A percentile compares a stretch with the other conserved stretches of the same genome.
Evolutionary conservation across 2,329 filamentous ascomycete genomes (phyloP).

Genomic region (Fusarium aywerte): DNA sequence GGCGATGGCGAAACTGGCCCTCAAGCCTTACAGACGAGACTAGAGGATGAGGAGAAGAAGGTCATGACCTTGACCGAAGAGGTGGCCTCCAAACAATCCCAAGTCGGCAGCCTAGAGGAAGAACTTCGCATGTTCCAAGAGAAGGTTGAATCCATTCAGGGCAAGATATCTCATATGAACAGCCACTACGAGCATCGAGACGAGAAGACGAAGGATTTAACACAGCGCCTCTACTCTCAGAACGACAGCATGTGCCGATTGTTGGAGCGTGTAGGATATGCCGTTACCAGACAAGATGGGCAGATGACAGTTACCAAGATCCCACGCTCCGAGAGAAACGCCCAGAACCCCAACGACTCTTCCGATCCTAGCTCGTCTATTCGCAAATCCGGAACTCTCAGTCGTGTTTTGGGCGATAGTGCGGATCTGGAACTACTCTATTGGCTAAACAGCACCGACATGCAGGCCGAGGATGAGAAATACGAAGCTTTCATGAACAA

Average conservation of each 20-base stretch:
- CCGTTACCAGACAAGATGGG: conserved; percentile 77
- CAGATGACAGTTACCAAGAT: conserved; percentile 80
- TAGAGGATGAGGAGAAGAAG: conserved; percentile 80
- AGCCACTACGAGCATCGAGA: conserved; percentile 76
- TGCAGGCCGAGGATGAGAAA: conserved; percentile 74
- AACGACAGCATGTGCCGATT: conserved; percentile 86
- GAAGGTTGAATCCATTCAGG: conserved; percentile 67
- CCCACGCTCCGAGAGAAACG: conserved; percentile 66
- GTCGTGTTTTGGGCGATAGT: conserved; percentile 67
- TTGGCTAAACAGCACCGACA: conserved; percentile 80
- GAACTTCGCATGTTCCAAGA: conserved; percentile 76
- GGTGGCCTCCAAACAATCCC: conserved; percentile 79
- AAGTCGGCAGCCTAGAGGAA: conserved; percentile 78
- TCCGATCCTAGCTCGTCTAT: conserved; percentile 65
- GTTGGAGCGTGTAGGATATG: conserved; percentile 87
- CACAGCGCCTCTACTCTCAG: conserved; percentile 82
- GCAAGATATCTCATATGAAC: conserved; percentile 61
- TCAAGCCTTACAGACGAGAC: conserved; percentile 77
- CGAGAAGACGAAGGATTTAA: conserved; percentile 81
- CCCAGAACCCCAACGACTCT: conserved; percentile 67
- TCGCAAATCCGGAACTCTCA: conserved; percentile 64
- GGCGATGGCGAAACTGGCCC: conserved; percentile 86
- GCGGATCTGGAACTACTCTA: conserved; percentile 78
- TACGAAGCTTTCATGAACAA: conserved; percentile 80
- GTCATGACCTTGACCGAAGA: conserved; percentile 74